Percentiles rank a stretch among this genome's conserved stretches.
Conservation (phyloP, 1,284 basidiomycete species). For the Mycena citricolor region DNA sequence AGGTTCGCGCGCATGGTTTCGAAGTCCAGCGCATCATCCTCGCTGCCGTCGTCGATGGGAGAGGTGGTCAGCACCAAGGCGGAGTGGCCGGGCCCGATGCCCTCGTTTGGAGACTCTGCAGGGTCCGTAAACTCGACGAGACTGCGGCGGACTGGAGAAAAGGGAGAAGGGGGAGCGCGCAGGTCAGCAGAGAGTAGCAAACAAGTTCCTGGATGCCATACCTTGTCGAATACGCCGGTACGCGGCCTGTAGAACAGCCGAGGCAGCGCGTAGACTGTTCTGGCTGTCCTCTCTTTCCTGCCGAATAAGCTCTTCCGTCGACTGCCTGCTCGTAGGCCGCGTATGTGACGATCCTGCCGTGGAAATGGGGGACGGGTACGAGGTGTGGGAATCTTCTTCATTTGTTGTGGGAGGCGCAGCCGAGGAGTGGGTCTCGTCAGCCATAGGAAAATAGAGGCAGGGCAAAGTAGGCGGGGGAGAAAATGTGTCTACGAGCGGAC, state of each 20-base stretch:
- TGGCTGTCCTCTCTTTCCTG: conserved; percentile 28
- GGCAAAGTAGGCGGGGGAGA: no score
- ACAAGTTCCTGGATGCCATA: background rate
- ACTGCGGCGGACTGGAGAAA: conserved; percentile 40
- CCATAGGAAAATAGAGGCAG: no score
- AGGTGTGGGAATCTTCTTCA: conserved; percentile 15
- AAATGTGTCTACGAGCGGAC: no score
- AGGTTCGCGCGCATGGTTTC: conserved; percentile 12
- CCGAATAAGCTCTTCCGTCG: conserved; percentile 6
- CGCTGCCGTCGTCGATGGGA: conserved; percentile 15
- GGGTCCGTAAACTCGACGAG: conserved; percentile 42
- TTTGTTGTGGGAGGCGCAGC: background rate
- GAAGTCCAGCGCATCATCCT: conserved; percentile 20
- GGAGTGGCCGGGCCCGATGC: conserved; percentile 35
- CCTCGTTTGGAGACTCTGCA: conserved; percentile 13
- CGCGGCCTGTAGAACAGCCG: conserved; percentile 48
- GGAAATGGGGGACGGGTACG: conserved; percentile 31
- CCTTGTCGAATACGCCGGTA: conserved; percentile 48
- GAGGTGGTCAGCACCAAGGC: conserved; percentile 36
- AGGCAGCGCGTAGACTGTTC: conserved; percentile 44
- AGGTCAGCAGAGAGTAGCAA: no score
- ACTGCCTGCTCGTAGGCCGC: conserved; percentile 19
- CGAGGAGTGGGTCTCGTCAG: no score
- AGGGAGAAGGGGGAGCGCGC: background rate
- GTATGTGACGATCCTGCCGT: conserved; percentile 22